A percentile compares a stretch with the other conserved stretches of the same genome.
phyloP scores from a whole-genome alignment of 768 basidiomycete species.

The Phanerodontia chrysosporium region DNA sequence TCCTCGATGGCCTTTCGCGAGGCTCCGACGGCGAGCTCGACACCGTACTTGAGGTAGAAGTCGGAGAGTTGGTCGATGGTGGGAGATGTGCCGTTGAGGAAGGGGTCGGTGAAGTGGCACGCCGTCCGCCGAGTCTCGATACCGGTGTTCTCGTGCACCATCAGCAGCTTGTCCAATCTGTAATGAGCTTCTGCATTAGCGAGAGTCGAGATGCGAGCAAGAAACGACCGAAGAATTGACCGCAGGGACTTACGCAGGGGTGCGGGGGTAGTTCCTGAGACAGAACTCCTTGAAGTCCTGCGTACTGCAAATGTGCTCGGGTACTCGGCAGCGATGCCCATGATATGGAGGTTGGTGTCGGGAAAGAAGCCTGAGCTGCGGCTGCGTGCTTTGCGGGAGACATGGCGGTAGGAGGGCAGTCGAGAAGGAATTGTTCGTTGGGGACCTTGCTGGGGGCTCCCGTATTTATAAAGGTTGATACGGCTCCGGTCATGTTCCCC shows the following conservation, averaged over 20 bases:
- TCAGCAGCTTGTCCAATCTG: constrained; percentile 9
- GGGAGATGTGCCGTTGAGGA: not conserved
- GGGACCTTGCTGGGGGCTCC: not conserved
- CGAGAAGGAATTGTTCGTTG: not conserved
- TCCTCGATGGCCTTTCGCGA: constrained; percentile 1
- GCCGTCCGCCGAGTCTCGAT: not conserved
- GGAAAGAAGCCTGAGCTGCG: constrained; percentile 3
- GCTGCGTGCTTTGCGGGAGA: constrained; percentile 5
- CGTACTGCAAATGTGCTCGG: not conserved
- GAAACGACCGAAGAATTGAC: not conserved
- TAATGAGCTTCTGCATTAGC: not conserved
- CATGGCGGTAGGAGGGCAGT: not conserved
- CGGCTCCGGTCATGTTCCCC: not conserved
- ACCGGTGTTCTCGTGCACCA: constrained; percentile 9
- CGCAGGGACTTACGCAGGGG: not conserved
- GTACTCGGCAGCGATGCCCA: constrained; percentile 6
- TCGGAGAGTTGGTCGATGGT: constrained; percentile 5
- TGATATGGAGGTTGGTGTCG: constrained; percentile 8
- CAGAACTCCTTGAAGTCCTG: constrained; percentile 1
- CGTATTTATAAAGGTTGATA: not conserved
- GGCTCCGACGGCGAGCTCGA: not conserved
- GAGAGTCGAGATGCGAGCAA: not conserved
- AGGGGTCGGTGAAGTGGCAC: not conserved
- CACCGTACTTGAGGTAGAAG: not conserved
- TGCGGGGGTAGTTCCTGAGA: not conserved